Base-by-base conservation (phyloP, 306 rosid species). In the Lathyrus tuberosus region DNA sequence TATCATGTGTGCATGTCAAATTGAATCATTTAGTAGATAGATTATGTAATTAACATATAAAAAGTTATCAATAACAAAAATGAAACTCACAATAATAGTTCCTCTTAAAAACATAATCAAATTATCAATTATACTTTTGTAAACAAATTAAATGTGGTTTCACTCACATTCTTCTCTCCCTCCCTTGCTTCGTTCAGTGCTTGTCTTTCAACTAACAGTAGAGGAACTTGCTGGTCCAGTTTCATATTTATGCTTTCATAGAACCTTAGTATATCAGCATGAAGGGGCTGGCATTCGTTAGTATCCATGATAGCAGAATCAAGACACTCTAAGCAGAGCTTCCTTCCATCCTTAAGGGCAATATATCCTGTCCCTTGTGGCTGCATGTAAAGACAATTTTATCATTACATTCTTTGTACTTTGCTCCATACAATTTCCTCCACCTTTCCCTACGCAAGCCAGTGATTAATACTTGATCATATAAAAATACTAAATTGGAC, bases 151-250 rank as follows among this genome's bases (percentile, higher is more conserved):
- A 63, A 77, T 70, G 20, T 47, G 57, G 15, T 66, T 75, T 65
- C 65, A 48, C 90, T 88, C 86, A 94, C 99, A 83, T 91, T 82
- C 84, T 80, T 91, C 74, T 95, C 99, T 78, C 99, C 99, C 65
- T 86, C 96, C 77, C 99, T 88, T 20, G 99, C 99, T 86, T 95
- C 99, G 47, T 95, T 95, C 54, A 95, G 81, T 17, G 99, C 99
- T 84, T 91, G 89, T 77, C 97, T 86, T 87, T 95, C 97, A 37
- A 95, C 99, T 88, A 95, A 80, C 68, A 95, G 95, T 72, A 95
- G 78, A 4, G 99, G 99, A 79, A 95, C 80, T 76, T 91, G 86
- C 83, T 95, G 99, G 43, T 91, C 92, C 76, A 95, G 72, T 83
- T 79, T 91, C 99, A 95, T 95, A 70, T 91, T 77, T 62, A 95